Evolutionary conservation across 2,329 filamentous ascomycete genomes (phyloP).

Genomic region (Ascochyta rabiei): DNA sequence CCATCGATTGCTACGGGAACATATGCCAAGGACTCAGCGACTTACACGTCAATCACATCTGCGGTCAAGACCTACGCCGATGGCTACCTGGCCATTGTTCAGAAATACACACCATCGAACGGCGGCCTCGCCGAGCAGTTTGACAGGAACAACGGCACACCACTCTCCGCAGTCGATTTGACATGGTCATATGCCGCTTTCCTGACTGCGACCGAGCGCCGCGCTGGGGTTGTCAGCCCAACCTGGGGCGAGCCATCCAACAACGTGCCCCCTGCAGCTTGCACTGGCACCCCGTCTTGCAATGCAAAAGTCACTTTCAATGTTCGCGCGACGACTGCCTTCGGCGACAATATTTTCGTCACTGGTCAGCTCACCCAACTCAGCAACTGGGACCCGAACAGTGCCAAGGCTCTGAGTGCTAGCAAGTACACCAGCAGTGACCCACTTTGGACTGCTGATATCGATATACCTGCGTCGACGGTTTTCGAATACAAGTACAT

Average conservation of each 20-base stretch:
- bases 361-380: conserved; percentile 52
- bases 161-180: conserved; percentile 68
- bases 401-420: conserved; percentile 49
- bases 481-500: conserved; percentile 55
- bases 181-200: conserved; percentile 78
- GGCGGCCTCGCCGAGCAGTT: conserved; percentile 75
- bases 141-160: conserved; percentile 55
- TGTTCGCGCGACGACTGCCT: conserved; percentile 55
- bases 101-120: conserved; percentile 60
- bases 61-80: conserved; percentile 69
- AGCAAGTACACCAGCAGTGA: conserved; percentile 51
- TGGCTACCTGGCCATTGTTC: conserved; percentile 57
- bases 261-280: conserved; percentile 52
- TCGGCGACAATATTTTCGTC: conserved; percentile 56
- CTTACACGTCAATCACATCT: conserved; percentile 62
- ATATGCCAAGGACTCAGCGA: conserved; percentile 62
- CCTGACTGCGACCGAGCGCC: conserved; percentile 54
- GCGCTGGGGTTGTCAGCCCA: conserved; percentile 18
- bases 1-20: conserved; percentile 65
- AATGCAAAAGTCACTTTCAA: conserved; percentile 51
- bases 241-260: conserved; percentile 40
- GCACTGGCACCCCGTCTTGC: conserved; percentile 30
- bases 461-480: conserved; percentile 50
- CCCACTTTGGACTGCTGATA: conserved; percentile 53
- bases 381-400: conserved; percentile 51